These are phyloP conservation scores for Xylaria longipes DNA, from an alignment of 495 filamentous ascomycete genomes.

Conservation along the genomic window DNA sequence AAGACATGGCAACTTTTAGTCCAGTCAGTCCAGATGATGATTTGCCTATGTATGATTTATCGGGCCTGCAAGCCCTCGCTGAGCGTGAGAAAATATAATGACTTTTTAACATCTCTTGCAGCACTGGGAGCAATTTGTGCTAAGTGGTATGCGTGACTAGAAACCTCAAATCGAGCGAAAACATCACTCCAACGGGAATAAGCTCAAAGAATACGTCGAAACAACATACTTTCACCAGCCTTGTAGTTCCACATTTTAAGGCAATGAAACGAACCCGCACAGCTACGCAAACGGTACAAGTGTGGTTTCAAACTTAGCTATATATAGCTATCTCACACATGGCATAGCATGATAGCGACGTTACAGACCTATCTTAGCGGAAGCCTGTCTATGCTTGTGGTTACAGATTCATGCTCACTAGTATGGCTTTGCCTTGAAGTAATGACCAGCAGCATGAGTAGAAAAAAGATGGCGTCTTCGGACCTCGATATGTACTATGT, in stretches of 20 bases:
- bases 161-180: background rate
- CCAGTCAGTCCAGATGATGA: conserved; percentile 9
- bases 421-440: background rate
- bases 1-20: conserved; percentile 21
- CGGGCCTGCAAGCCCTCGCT: conserved; percentile 18
- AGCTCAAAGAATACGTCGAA: background rate
- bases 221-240: background rate
- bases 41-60: conserved; percentile 20
- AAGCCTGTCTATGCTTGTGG: background rate
- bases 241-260: background rate
- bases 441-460: background rate
- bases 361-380: background rate
- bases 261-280: conserved; percentile 1
- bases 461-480: background rate
- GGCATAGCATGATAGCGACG: background rate
- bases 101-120: background rate
- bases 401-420: background rate
- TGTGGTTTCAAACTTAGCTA: background rate
- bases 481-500: background rate
- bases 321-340: background rate
- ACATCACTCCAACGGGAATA: background rate
- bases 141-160: background rate
- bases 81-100: conserved; percentile 2
- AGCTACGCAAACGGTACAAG: background rate
- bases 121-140: no score